Conservation (phyloP, 2,329 filamentous ascomycete genomes). For the Pezicula carpinea region DNA sequence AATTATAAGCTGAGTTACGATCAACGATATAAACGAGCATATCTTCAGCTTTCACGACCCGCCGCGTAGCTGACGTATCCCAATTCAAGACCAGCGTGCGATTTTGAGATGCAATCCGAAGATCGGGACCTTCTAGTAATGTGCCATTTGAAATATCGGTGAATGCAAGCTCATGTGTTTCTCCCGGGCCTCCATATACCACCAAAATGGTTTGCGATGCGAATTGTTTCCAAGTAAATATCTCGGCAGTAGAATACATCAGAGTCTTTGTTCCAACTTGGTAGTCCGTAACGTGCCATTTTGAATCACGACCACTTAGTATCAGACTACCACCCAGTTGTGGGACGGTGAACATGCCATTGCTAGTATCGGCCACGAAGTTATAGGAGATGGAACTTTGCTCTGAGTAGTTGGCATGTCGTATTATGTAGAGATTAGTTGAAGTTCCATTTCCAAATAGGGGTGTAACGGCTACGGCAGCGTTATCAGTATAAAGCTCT, state of each 20-base stretch:
- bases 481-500: conserved; percentile 56
- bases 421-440: conserved; percentile 57
- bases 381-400: conserved; percentile 53
- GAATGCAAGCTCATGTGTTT: conserved; percentile 51
- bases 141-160: neutral
- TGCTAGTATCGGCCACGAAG: conserved; percentile 53
- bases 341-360: conserved; percentile 51
- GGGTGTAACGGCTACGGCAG: conserved; percentile 59
- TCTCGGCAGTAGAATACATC: conserved; percentile 62
- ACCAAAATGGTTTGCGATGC: conserved; percentile 52
- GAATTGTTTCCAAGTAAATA: conserved; percentile 62
- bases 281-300: conserved; percentile 62
- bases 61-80: conserved; percentile 43
- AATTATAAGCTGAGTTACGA: conserved; percentile 62
- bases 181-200: conserved; percentile 55
- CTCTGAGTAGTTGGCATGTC: conserved; percentile 59
- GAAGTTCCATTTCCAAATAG: conserved; percentile 47
- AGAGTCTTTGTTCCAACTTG: conserved; percentile 49
- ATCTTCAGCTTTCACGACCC: conserved; percentile 39
- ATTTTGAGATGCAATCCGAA: conserved; percentile 27
- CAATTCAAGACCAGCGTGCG: conserved; percentile 45
- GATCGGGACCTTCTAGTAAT: conserved; percentile 7
- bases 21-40: conserved; percentile 35
- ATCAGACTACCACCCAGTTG: conserved; percentile 50
- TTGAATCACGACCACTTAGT: conserved; percentile 58